These are phyloP conservation scores for Candolleomyces efflorescens DNA, from an alignment of 768 basidiomycete species.

Conservation along the genomic window DNA sequence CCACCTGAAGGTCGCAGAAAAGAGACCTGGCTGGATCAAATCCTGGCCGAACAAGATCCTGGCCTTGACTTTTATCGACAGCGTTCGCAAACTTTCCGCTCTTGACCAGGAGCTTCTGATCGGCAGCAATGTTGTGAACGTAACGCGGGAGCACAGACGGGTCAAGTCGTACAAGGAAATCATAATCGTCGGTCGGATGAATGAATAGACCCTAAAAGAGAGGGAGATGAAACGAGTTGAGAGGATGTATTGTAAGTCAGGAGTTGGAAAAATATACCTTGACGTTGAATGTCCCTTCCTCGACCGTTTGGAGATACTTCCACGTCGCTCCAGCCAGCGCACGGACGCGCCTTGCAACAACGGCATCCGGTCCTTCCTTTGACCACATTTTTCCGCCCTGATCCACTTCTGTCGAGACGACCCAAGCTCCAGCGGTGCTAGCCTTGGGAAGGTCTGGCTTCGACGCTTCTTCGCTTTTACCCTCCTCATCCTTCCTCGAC, in stretches of 20 bases:
- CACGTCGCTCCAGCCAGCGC: constrained; percentile 76
- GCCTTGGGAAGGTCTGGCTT: constrained; percentile 12
- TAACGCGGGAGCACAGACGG: constrained; percentile 64
- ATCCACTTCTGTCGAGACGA: constrained; percentile 76
- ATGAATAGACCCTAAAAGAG: constrained; percentile 68
- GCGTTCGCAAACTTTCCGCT: constrained; percentile 44
- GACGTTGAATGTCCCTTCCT: constrained; percentile 48
- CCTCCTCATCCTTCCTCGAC: constrained; percentile 18
- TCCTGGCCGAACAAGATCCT: constrained; percentile 46
- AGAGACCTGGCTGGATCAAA: constrained; percentile 77
- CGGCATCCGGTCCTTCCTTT: constrained; percentile 51
- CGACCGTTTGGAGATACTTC: constrained; percentile 49
- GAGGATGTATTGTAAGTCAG: not conserved
- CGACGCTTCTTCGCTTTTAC: constrained; percentile 16
- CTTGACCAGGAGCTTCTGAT: constrained; percentile 41
- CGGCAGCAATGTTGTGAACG: constrained; percentile 60
- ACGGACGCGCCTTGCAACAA: constrained; percentile 70
- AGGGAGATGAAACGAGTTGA: not conserved
- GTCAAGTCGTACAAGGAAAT: constrained; percentile 77
- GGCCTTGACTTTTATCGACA: constrained; percentile 19
- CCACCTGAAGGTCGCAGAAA: constrained; percentile 69
- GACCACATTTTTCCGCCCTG: constrained; percentile 77
- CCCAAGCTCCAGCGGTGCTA: constrained; percentile 52
- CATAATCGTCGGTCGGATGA: constrained; percentile 82
- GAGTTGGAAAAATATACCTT: constrained; percentile 39